These are phyloP conservation scores for Fusarium heterosporum DNA, from an alignment of 2,329 filamentous ascomycete genomes.

Conservation along the genomic window DNA sequence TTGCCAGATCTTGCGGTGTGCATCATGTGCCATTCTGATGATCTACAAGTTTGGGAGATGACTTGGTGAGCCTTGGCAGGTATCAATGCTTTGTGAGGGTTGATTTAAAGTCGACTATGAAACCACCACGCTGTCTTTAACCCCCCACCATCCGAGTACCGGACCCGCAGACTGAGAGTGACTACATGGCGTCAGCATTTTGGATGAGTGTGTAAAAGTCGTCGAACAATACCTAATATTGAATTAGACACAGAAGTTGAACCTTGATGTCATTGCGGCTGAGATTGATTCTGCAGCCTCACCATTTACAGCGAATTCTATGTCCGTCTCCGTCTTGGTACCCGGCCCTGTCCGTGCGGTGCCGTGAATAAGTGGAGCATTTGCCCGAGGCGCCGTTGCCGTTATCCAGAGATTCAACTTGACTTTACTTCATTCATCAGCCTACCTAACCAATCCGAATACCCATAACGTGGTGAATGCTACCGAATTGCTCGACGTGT, in stretches of 20 bases:
- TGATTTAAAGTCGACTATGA: conserved; percentile 10
- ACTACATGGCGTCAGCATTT: not conserved
- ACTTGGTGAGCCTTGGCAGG: conserved; percentile 4
- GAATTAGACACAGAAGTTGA: not conserved
- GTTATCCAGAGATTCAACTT: not conserved
- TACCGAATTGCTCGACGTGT: not conserved
- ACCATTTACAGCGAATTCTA: not conserved
- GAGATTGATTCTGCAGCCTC: not conserved
- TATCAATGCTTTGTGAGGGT: not conserved
- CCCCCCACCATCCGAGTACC: conserved; percentile 17
- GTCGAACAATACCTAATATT: not conserved
- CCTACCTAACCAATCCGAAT: not conserved
- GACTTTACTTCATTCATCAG: not conserved
- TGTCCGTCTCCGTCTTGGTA: not conserved
- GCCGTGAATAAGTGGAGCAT: conserved; percentile 13
- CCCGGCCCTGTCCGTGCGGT: not conserved
- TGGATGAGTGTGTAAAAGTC: not conserved
- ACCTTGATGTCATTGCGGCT: not conserved
- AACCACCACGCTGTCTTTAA: conserved; percentile 4
- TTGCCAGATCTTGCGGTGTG: conserved; percentile 45
- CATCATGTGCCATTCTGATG: conserved; percentile 8
- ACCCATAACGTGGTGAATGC: conserved; percentile 1
- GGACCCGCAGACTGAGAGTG: conserved; percentile 12
- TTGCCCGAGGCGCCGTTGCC: conserved; percentile 1
- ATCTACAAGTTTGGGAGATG: not conserved